Conservation (phyloP, 192 early-diverging fungal genomes). For the Linnemannia schmuckeri region DNA sequence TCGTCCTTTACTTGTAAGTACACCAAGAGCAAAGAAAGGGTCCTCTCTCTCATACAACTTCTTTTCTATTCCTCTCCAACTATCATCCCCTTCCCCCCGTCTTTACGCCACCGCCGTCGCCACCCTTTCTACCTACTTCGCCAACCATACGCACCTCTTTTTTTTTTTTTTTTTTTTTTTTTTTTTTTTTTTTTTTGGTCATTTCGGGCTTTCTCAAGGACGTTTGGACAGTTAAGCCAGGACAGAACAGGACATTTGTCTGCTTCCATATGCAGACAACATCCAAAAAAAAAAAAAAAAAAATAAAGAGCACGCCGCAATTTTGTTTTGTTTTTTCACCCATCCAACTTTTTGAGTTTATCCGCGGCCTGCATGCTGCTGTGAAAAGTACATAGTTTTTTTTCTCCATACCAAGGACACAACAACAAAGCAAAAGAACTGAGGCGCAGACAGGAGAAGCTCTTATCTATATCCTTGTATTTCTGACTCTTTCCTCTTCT, state of each 20-base stretch:
- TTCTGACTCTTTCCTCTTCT: neutral
- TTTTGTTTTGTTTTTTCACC: neutral
- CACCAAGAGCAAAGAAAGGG: neutral
- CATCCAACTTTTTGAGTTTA: neutral
- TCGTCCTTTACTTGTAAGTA: slow-evolving; percentile 73
- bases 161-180: too few species aligned
- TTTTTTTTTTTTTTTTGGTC: too few species aligned
- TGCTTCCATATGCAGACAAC: neutral
- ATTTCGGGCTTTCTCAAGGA: neutral
- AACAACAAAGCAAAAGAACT: neutral
- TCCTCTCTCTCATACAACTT: neutral
- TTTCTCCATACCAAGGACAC: neutral
- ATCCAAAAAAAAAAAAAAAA: neutral
- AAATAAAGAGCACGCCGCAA: neutral
- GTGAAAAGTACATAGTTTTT: neutral
- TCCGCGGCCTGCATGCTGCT: neutral
- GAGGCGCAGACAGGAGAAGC: neutral
- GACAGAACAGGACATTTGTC: neutral
- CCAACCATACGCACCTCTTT: too few species aligned
- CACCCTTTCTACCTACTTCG: too few species aligned
- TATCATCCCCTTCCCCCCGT: too few species aligned
- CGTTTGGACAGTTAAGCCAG: too few species aligned
- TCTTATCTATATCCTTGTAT: neutral
- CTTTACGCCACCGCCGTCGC: too few species aligned
- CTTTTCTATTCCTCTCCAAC: neutral